phyloP scores from a whole-genome alignment of 2,329 filamentous ascomycete species.

The Plenodomus tracheiphilus region DNA sequence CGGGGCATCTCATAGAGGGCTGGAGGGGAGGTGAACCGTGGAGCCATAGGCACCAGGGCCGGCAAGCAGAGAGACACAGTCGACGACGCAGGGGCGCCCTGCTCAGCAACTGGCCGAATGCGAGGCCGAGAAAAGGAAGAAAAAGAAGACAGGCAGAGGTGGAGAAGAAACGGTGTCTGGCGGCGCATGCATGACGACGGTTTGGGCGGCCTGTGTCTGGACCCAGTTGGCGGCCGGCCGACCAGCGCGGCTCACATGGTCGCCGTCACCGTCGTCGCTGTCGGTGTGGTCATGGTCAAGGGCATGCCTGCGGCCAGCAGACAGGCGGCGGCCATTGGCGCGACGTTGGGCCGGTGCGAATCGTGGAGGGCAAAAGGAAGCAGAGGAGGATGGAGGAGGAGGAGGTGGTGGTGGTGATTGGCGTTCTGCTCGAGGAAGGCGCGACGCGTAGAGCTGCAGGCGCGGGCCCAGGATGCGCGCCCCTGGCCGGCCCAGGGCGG shows the following conservation, averaged over 20 bases:
- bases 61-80: conserved; percentile 1
- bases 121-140: conserved; percentile 21
- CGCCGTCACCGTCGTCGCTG: too few species aligned
- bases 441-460: conserved; percentile 21
- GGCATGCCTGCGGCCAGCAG: too few species aligned
- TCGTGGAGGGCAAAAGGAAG: conserved; percentile 3
- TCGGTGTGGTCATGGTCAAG: too few species aligned
- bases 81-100: conserved; percentile 9
- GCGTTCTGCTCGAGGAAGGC: conserved; percentile 10
- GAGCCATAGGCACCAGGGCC: conserved; percentile 1
- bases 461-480: conserved; percentile 32
- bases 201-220: conserved; percentile 32
- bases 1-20: neutral
- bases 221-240: conserved; percentile 27
- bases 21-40: neutral
- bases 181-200: conserved; percentile 37
- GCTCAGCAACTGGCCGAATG: conserved; percentile 13
- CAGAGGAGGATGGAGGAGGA: neutral
- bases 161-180: conserved; percentile 28
- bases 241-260: conserved; percentile 27
- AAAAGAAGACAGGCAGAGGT: conserved; percentile 23
- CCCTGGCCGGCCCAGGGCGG: conserved; percentile 23
- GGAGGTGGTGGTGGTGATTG: conserved; percentile 9
- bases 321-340: too few species aligned
- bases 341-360: neutral